Evolutionary conservation across 2,329 filamentous ascomycete species (phyloP).

Genomic region (Cyanodermella asteris): DNA sequence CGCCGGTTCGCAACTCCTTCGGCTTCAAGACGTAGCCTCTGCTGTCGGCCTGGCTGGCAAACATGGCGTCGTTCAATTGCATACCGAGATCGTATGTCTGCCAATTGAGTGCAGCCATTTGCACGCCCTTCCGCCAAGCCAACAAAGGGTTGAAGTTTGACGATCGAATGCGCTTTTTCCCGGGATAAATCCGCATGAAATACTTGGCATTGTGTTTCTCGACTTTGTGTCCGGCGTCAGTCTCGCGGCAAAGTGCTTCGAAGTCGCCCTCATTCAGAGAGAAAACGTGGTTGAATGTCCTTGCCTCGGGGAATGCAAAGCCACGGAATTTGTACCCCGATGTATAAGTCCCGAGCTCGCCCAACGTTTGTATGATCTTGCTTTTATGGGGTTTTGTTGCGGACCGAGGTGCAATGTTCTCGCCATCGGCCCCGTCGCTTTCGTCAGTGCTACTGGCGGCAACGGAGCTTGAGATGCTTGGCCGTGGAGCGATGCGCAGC

Average conservation of each 20-base stretch:
- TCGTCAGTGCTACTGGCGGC: constrained; percentile 48
- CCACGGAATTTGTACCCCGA: constrained; percentile 63
- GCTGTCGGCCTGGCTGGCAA: constrained; percentile 64
- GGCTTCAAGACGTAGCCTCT: constrained; percentile 92
- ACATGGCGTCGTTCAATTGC: constrained; percentile 96
- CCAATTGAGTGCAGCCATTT: constrained; percentile 97
- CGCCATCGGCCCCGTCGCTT: constrained; percentile 36
- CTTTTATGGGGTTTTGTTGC: constrained; percentile 43
- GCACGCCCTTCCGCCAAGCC: constrained; percentile 87
- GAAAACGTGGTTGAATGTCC: constrained; percentile 81
- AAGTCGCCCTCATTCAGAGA: constrained; percentile 86
- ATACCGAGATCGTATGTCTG: constrained; percentile 92
- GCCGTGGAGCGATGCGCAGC: constrained; percentile 28
- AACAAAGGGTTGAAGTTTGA: constrained; percentile 87
- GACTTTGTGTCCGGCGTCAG: constrained; percentile 54
- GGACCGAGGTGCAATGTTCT: constrained; percentile 16
- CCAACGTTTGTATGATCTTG: constrained; percentile 69
- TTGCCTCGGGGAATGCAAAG: constrained; percentile 57
- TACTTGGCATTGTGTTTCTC: constrained; percentile 81
- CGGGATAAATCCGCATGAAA: constrained; percentile 86
- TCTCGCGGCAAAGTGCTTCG: constrained; percentile 53
- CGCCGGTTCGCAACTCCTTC: constrained; percentile 48
- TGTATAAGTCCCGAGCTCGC: constrained; percentile 64
- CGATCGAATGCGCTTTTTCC: constrained; percentile 58
- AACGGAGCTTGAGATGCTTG: constrained; percentile 31